A percentile compares a stretch with the other conserved stretches of the same genome.
Conservation (phyloP, 768 basidiomycete species). For the Naganishia vaughanmartiniae region DNA sequence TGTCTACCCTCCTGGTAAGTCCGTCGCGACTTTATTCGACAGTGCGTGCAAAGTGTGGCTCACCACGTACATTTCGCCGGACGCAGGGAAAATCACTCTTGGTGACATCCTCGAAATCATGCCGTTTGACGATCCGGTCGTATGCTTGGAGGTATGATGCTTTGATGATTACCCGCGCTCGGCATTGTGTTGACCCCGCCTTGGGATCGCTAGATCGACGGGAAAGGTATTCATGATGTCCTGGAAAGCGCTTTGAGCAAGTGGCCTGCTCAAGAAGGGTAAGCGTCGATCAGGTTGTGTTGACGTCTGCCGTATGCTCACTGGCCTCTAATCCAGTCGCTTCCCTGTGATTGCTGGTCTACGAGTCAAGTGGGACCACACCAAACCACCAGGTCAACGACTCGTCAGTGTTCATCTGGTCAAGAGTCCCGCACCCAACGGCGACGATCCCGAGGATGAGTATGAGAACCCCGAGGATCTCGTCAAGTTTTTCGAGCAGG, state of each 20-base stretch:
- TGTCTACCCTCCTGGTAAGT: constrained; percentile 72
- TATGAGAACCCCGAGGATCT: constrained; percentile 46
- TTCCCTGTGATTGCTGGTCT: constrained; percentile 86
- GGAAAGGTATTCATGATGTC: constrained; percentile 73
- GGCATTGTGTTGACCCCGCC: not conserved
- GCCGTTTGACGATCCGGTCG: constrained; percentile 79
- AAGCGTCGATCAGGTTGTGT: constrained; percentile 33
- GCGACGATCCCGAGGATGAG: constrained; percentile 39
- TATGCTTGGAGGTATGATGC: constrained; percentile 68
- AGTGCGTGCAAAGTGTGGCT: not conserved
- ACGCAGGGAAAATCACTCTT: constrained; percentile 67
- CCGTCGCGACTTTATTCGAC: not conserved
- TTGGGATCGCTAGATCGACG: constrained; percentile 54
- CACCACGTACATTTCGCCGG: not conserved
- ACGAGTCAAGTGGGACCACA: constrained; percentile 82
- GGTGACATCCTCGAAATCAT: constrained; percentile 85
- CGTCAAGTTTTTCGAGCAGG: constrained; percentile 46
- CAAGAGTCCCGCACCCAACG: constrained; percentile 54
- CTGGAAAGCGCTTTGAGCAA: constrained; percentile 69
- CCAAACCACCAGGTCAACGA: constrained; percentile 65
- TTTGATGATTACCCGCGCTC: not conserved
- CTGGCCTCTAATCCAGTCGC: constrained; percentile 58
- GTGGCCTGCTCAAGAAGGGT: constrained; percentile 92
- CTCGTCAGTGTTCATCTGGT: constrained; percentile 62
- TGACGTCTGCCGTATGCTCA: not conserved